phyloP scores from a whole-genome alignment of 106 monocot genomes.

The Amphibolis antarctica region DNA sequence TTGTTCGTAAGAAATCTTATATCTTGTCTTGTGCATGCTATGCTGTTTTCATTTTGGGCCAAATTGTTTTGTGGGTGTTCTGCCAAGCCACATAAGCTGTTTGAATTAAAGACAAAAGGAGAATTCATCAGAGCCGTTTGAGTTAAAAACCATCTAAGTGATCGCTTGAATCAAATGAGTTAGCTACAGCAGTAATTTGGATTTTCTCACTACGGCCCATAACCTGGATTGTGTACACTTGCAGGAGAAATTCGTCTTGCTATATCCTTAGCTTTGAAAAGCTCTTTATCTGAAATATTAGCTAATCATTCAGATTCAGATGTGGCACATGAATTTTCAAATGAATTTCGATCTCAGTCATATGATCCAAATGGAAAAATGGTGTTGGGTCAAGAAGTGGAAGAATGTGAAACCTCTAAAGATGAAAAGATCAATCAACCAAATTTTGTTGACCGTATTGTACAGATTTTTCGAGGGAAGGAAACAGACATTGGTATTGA shows the following conservation, averaged over 20 bases:
- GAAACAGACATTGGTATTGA: slow-evolving; percentile 20
- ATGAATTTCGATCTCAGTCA: slow-evolving; percentile 15
- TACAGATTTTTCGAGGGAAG: slow-evolving; percentile 32
- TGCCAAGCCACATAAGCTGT: too few species aligned
- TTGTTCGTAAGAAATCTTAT: too few species aligned
- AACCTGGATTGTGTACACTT: slow-evolving; percentile 2
- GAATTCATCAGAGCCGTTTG: too few species aligned
- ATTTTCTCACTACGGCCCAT: background rate
- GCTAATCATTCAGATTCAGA: slow-evolving; percentile 18
- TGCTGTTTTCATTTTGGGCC: too few species aligned
- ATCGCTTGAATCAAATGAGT: too few species aligned
- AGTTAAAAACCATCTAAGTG: too few species aligned
- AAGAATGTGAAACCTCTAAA: slow-evolving; percentile 17
- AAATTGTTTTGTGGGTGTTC: too few species aligned
- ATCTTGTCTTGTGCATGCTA: too few species aligned
- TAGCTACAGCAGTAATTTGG: background rate
- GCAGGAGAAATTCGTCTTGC: slow-evolving; percentile 70
- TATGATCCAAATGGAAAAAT: slow-evolving; percentile 17
- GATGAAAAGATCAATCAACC: slow-evolving; percentile 28
- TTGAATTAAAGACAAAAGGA: too few species aligned
- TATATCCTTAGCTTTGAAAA: slow-evolving; percentile 39
- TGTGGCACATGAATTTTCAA: slow-evolving; percentile 18
- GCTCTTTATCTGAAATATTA: slow-evolving; percentile 13
- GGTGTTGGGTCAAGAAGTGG: slow-evolving; percentile 14
- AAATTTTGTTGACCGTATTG: slow-evolving; percentile 30